Evolutionary conservation across 2,329 filamentous ascomycete genomes (phyloP), one percentile per base, ranked within the genome.

Genomic region (Paraphoma sp.): DNA sequence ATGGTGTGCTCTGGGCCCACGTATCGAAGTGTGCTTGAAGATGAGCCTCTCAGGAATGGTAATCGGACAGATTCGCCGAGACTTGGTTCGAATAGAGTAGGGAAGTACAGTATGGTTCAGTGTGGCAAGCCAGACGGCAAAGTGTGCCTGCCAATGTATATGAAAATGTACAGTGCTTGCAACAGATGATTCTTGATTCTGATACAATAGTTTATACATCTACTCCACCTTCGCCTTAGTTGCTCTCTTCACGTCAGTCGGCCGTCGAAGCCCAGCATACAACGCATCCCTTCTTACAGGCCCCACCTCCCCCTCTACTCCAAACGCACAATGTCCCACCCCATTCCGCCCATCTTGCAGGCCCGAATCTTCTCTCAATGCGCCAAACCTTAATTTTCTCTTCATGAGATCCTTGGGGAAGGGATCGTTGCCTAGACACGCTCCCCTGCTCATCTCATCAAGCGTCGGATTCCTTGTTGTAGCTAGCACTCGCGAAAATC

Each of bases 341-440:
- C 53, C 57, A 18, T 61, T 60, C 11, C 55, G 54, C 2, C 59
- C 63, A 16, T 65, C 63, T 18, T 70, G 64, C 8, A 59, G 45
- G n/a, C 70, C 65, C 14, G 44, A 59, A 1, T 65, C 63, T 6
- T 73, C 68, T 11, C 66, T 64, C 38, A 79, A 56, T 2, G 77
- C 74, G 7, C 76, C 76, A 48, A 79, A 78, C 40, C 71, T 65
- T 8, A 79, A 53, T 23, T 67, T 59, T 9, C 69, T 77, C 7
- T 70, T 58, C 68, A 75, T 72, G 6, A 78, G 62, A 45, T 76
- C 76, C 53, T 61, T 53, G 0, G 75, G 76, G 40, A 78, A 77
- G 0, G 76, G 76, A 41, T 78, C 73, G 12, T 76, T 76, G 0
- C 76, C 76, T 6, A 78, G 54, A 59, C 76, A 78, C 1, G 74